These are phyloP conservation scores for Claviceps purpurea DNA, from an alignment of 2,329 filamentous ascomycete species.

Conservation along the genomic window DNA sequence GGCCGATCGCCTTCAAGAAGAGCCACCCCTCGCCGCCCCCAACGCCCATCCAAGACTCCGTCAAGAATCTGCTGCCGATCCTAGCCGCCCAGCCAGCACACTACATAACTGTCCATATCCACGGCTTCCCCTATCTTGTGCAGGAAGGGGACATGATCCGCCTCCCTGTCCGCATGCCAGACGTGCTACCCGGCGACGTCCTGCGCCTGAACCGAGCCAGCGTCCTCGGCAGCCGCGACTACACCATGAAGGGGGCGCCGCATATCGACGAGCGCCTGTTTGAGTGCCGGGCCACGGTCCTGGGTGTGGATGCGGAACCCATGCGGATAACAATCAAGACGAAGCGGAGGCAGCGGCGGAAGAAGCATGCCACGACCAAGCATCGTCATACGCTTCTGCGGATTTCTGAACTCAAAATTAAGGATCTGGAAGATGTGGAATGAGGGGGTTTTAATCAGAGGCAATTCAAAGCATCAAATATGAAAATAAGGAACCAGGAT, in stretches of 20 bases:
- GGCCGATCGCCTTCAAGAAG: constrained; percentile 26
- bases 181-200: constrained; percentile 66
- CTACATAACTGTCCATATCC: constrained; percentile 70
- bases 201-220: constrained; percentile 78
- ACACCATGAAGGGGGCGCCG: constrained; percentile 70
- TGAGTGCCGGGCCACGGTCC: constrained; percentile 71
- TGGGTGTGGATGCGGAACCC: constrained; percentile 73
- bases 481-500: no score
- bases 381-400: constrained; percentile 76
- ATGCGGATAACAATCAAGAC: constrained; percentile 68
- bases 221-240: constrained; percentile 74
- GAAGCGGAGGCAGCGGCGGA: constrained; percentile 61
- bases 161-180: constrained; percentile 67
- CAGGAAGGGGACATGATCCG: constrained; percentile 63
- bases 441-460: not conserved
- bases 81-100: constrained; percentile 60
- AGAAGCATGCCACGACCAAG: constrained; percentile 74
- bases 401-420: constrained; percentile 68
- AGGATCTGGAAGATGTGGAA: constrained; percentile 26
- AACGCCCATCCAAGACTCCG: constrained; percentile 36
- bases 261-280: constrained; percentile 76
- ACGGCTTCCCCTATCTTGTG: constrained; percentile 67
- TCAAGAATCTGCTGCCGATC: constrained; percentile 52
- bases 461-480: no score
- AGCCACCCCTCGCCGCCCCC: constrained; percentile 23